Evolutionary conservation across 2,329 filamentous ascomycete species (phyloP).

Genomic region (Amesomyces nigricolor): DNA sequence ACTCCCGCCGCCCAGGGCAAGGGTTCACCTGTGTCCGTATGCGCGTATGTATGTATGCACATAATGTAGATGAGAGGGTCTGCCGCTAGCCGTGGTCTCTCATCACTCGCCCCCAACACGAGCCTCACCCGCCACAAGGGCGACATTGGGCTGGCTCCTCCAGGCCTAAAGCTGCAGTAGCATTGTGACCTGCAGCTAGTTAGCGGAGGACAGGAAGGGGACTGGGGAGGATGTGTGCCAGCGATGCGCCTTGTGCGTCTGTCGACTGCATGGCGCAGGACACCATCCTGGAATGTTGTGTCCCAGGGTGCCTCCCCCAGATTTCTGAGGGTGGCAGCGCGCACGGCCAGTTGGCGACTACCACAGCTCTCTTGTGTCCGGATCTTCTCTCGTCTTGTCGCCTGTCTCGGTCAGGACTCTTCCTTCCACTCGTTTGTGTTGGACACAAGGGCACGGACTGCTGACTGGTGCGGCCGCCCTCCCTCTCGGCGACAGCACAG

Average conservation of each 20-base stretch:
- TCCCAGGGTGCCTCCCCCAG: background rate
- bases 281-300: background rate
- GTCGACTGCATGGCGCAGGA: conserved; percentile 1
- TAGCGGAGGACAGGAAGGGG: background rate
- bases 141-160: background rate
- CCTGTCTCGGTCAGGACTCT: background rate
- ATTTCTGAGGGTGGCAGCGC: background rate
- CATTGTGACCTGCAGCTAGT: background rate
- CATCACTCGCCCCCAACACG: conserved; percentile 8
- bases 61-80: background rate
- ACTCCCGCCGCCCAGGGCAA: background rate
- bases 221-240: background rate
- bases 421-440: conserved; percentile 5
- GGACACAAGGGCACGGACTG: conserved; percentile 4
- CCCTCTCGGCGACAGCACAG: conserved; percentile 6
- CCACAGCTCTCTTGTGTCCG: background rate
- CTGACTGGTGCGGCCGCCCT: conserved; percentile 6
- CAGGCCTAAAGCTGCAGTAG: background rate
- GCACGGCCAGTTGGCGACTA: background rate
- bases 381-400: background rate
- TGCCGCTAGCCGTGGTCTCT: conserved; percentile 11
- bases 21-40: background rate
- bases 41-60: background rate
- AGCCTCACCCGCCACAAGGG: background rate
- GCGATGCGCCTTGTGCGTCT: background rate